phyloP scores from a whole-genome alignment of 129 eudicot genomes.

The sunflower (Helianthus annuus) region DNA sequence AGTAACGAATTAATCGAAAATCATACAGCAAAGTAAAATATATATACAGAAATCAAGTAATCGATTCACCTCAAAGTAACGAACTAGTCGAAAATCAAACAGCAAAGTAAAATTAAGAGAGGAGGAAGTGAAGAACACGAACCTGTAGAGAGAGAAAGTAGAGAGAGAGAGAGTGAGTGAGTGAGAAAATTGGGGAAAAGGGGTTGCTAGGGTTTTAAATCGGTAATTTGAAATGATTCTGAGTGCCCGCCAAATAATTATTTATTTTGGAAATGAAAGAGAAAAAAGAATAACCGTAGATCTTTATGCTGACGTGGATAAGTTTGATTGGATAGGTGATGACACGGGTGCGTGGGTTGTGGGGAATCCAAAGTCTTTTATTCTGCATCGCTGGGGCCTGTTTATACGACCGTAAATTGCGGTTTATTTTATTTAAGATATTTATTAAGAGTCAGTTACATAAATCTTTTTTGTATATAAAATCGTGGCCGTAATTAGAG shows the following conservation, averaged over 20 bases:
- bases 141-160: conserved; percentile 34
- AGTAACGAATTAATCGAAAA: too few relatives aligned
- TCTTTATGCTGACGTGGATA: background rate
- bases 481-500: background rate
- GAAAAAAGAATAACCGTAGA: conserved; percentile 22
- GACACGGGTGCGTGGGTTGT: background rate
- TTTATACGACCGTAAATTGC: conserved; percentile 10
- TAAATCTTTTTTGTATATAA: background rate
- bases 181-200: conserved; percentile 27
- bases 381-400: background rate
- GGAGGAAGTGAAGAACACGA: background rate
- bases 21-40: too few relatives aligned
- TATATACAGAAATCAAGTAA: background rate
- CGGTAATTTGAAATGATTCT: conserved; percentile 45
- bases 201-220: conserved; percentile 63
- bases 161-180: conserved; percentile 13
- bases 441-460: conserved; percentile 11
- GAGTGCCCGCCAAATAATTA: conserved; percentile 67
- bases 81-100: conserved; percentile 6
- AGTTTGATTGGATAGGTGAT: background rate
- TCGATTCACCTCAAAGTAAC: background rate
- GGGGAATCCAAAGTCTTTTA: conserved; percentile 11
- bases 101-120: background rate
- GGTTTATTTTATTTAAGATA: background rate
- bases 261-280: background rate